A percentile compares a stretch with the other conserved stretches of the same genome.
Evolutionary conservation across 2,329 filamentous ascomycete genomes (phyloP).

Genomic region (Fusarium chuoi): DNA sequence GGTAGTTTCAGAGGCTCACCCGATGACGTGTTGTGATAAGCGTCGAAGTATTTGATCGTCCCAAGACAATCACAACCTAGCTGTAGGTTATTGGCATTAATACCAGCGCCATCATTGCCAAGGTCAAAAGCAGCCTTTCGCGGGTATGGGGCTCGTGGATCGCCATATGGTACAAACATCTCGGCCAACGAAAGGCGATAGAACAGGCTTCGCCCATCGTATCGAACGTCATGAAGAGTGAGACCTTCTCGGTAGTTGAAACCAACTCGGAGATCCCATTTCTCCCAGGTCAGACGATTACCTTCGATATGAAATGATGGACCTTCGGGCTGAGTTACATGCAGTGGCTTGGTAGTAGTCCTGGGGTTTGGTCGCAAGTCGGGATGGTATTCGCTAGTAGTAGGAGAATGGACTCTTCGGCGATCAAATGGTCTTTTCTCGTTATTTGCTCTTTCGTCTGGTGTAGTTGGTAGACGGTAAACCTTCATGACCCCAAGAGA

Average conservation of each 20-base stretch:
- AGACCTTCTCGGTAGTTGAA: slow-evolving; percentile 77
- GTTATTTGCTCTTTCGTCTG: slow-evolving; percentile 47
- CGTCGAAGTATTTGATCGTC: slow-evolving; percentile 59
- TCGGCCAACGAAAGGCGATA: slow-evolving; percentile 72
- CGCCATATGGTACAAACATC: slow-evolving; percentile 74
- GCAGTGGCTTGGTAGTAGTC: slow-evolving; percentile 46
- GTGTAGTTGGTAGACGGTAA: slow-evolving; percentile 53
- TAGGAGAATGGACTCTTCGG: slow-evolving; percentile 51
- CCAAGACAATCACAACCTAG: slow-evolving; percentile 70
- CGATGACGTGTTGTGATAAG: slow-evolving; percentile 45
- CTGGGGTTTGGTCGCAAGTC: slow-evolving; percentile 39
- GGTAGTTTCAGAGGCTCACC: slow-evolving; percentile 47
- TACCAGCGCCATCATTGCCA: slow-evolving; percentile 72
- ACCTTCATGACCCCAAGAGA: slow-evolving; percentile 57
- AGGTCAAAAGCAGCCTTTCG: slow-evolving; percentile 77
- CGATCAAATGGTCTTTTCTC: slow-evolving; percentile 52
- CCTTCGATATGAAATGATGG: slow-evolving; percentile 55
- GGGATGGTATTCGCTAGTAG: slow-evolving; percentile 56
- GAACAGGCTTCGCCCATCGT: slow-evolving; percentile 71
- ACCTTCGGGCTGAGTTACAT: slow-evolving; percentile 47
- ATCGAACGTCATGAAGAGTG: slow-evolving; percentile 74
- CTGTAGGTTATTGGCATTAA: slow-evolving; percentile 72
- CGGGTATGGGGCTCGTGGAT: slow-evolving; percentile 61
- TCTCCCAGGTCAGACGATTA: slow-evolving; percentile 63
- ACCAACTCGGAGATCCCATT: slow-evolving; percentile 73